Base-by-base conservation (phyloP, 371 early-diverging fungal species). In the Mortierella sp. region DNA sequence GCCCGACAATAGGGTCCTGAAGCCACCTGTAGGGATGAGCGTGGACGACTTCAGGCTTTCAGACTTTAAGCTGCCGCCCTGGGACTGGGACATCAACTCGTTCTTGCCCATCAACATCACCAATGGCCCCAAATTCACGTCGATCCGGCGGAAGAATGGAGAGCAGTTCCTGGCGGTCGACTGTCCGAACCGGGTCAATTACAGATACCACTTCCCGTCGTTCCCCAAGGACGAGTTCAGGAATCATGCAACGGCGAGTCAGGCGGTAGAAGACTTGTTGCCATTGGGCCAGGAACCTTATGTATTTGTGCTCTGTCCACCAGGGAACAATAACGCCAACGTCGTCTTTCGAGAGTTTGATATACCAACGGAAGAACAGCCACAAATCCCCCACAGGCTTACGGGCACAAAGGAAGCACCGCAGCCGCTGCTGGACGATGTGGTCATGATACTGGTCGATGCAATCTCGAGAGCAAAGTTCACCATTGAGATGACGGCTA, bases 391-490 rank as follows among this genome's bases (percentile, higher is more conserved):
- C 15, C 63, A 68, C 3, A 63, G 57, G 30, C 34, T 64, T 15
- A 34, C 43, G 15, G 68, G 75, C 6, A 68, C 68, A 3, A 41
- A 46, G 30, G 56, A 67, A 19, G 50, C 60, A 6, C 70, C 68
- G 11, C 62, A 62, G 37, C 75, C 80, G 6, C 49, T 79, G 19
- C 44, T 79, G 17, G 76, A 79, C 31, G 80, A 79, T 32, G 80
- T 79, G 9, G 75, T 79, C 23, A 58, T 75, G 62, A 47, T 79
- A 39, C 51, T 75, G 27, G 51, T 79, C 17, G 80, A 79, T 43
- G 80, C 75, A 9, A 70, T 70, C 17, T 64, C 75, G 6, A 61
- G 80, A 26, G 71, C 69, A 42, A 68, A 79, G 44, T 79, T 79
- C 32, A 51, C 24, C 23, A 43, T 58, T 3, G 75, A 50, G 24